Base-by-base conservation (phyloP, 2,329 filamentous ascomycete species). In the Neopestalotiopsis clavispora region DNA sequence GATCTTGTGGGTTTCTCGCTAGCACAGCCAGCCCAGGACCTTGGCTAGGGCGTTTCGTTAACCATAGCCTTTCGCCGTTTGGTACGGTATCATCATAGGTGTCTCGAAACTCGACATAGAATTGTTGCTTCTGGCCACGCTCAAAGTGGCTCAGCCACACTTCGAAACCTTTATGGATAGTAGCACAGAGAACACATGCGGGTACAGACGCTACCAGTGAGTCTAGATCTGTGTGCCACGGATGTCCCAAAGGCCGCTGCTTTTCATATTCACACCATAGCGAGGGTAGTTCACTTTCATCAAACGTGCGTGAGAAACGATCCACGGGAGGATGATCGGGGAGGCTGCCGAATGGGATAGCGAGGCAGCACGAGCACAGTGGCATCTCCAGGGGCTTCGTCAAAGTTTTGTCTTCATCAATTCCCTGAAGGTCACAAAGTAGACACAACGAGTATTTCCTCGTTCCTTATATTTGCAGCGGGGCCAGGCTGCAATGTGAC, bases 141-240 rank as follows among this genome's bases (percentile, higher is more conserved):
- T 67, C 57, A 13, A 49, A 52, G 12, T 58, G 56, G 13, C 14
- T 28, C 5, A 67, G 17, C 67, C 67, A 69, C 23, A 20, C 56
- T 34, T 69, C 32, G n/a, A 67, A 62, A 12, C 56, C 62, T 12
- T 28, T 7, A 10, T 69, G 64, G 3, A 69, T 28, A 28, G 34
- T 17, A 49, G 62, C 64, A 45, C 64, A 69, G n/a, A 69, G 20
- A 14, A 14, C 14, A 30, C 67, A 69, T 4, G 56, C 45, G 12
- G n/a, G 14, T 5, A 56, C 57, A 30, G 67, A 66, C 17, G 32
- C 20, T 2, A 34, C 63, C 10, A 69, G 58, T 3, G 67, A 34
- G 3, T 52, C 58, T 20, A 69, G 30, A 52, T 67, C 23, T 32
- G n/a, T 3, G 60, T 69, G 67, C 67, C 67, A 69, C 30, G 49